These are phyloP conservation scores for Ceratocystis alfenasii DNA, from an alignment of 2,329 filamentous ascomycete species.

Conservation along the genomic window DNA sequence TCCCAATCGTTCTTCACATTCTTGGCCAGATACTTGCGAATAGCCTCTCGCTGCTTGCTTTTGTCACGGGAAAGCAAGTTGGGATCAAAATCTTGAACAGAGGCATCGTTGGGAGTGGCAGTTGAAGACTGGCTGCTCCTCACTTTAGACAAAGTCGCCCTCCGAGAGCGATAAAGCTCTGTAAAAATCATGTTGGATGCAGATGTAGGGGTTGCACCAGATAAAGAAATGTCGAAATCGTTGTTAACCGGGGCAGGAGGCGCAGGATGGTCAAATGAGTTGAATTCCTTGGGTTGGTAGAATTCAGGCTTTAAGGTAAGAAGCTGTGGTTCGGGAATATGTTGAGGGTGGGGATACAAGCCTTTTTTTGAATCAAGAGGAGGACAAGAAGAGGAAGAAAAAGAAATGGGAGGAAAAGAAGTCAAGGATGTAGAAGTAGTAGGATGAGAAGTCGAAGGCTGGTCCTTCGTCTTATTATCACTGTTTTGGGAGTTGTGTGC, in stretches of 20 bases:
- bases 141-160: slow-evolving; percentile 39
- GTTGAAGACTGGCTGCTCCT: slow-evolving; percentile 23
- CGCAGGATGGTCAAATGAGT: slow-evolving; percentile 20
- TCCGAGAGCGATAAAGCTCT: slow-evolving; percentile 46
- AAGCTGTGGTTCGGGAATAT: slow-evolving; percentile 17
- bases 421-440: slow-evolving; percentile 23
- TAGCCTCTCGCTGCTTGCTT: slow-evolving; percentile 49
- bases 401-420: slow-evolving; percentile 23
- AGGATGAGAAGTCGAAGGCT: slow-evolving; percentile 9
- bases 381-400: slow-evolving; percentile 17
- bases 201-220: slow-evolving; percentile 17
- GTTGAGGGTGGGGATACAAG: slow-evolving; percentile 17
- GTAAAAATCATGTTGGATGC: slow-evolving; percentile 44
- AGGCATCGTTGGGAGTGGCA: slow-evolving; percentile 25
- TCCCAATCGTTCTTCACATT: slow-evolving; percentile 49
- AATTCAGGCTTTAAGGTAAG: slow-evolving; percentile 16
- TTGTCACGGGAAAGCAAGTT: slow-evolving; percentile 53
- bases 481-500: slow-evolving; percentile 14
- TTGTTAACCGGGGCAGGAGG: slow-evolving; percentile 5
- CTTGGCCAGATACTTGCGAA: slow-evolving; percentile 42
- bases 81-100: slow-evolving; percentile 40
- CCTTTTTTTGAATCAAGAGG: slow-evolving; percentile 19
- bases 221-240: slow-evolving; percentile 17
- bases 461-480: slow-evolving; percentile 16
- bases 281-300: slow-evolving; percentile 21